Evolutionary conservation across 805 yeast genomes (phyloP).

Genomic region (Candida khao-thaluensis): DNA sequence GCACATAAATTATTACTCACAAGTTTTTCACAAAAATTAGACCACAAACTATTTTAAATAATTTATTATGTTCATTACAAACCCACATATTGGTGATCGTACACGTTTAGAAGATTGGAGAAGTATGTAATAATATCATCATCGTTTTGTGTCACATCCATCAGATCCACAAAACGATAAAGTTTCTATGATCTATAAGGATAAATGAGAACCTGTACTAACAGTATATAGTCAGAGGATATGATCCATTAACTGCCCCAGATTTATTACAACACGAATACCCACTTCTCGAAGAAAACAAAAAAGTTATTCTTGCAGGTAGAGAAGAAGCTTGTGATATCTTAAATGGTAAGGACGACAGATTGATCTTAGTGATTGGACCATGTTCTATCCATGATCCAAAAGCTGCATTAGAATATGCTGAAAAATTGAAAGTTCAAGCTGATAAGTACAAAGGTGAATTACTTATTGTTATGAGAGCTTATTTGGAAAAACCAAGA

Average conservation of each 20-base stretch:
- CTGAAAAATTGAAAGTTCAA: conserved; percentile 60
- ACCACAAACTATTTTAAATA: not conserved
- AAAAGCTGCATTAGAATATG: conserved; percentile 85
- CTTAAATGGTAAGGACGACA: conserved; percentile 74
- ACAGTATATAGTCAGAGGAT: conserved; percentile 54
- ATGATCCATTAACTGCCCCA: conserved; percentile 93
- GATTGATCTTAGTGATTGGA: conserved; percentile 85
- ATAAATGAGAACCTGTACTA: conserved; percentile 4
- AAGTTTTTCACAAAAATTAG: conserved; percentile 3
- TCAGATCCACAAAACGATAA: too few relatives aligned
- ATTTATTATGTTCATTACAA: conserved; percentile 72
- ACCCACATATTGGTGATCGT: conserved; percentile 83
- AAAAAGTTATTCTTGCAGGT: conserved; percentile 68
- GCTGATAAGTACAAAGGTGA: conserved; percentile 73
- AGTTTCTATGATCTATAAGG: too few relatives aligned
- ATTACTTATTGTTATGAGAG: conserved; percentile 89
- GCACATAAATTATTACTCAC: conserved; percentile 3
- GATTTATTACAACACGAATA: conserved; percentile 85
- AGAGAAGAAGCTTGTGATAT: conserved; percentile 77
- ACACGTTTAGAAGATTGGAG: conserved; percentile 57
- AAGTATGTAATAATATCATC: conserved; percentile 38
- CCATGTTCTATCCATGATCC: conserved; percentile 97
- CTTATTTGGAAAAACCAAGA: conserved; percentile 96
- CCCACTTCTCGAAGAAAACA: conserved; percentile 56
- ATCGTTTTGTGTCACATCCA: too few relatives aligned